Evolutionary conservation across 176 grass and related monocot species (phyloP), one percentile per base, ranked within the genome.

Genomic region (Oryza longistaminata): DNA sequence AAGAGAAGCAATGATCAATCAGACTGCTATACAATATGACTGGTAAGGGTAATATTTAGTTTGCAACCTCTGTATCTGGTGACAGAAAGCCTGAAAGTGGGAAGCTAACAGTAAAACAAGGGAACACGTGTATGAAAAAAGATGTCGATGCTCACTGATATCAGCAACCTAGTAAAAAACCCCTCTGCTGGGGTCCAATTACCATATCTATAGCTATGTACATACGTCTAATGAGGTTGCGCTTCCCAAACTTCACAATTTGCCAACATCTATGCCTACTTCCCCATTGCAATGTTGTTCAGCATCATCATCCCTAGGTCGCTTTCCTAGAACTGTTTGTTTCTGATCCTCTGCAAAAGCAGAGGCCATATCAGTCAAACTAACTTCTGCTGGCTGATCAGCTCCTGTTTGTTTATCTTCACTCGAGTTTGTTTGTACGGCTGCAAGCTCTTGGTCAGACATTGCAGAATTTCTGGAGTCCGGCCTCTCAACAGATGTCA

Each of bases 141-240:
- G 62, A 67, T 14, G 68, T 48, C 39, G 34, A 67, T 73, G 66
- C 74, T 46, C 80, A 10, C 79, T 77, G 14, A 77, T 86, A 82
- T 78, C 44, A 72, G 67, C 67, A 79, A 74, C 85, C 80, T 80
- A 87, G 74, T 79, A 42, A 79, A 79, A 65, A 37, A 75, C 79
- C 62, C 58, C 2, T 16, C n/a, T 69, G 27, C 11, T 64, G 49
- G 88, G 80, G 79, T 74, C n/a, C 9, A 25, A 55, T 70, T 70
- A 80, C 64, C 80, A 79, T 91, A 80, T 80, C 85, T 87, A 87
- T 91, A 87, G 50, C 81, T 90, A 90, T 91, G 64, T 83, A 90
- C 84, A 87, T 11, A 27, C 74, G 21, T 74, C 75, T 83, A 80
- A 40, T 7, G 70, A 87, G 39, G 65, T 75, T 52, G 85, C 77